phyloP scores from a whole-genome alignment of 345 rosid species.

The Eucalyptus marginata region DNA sequence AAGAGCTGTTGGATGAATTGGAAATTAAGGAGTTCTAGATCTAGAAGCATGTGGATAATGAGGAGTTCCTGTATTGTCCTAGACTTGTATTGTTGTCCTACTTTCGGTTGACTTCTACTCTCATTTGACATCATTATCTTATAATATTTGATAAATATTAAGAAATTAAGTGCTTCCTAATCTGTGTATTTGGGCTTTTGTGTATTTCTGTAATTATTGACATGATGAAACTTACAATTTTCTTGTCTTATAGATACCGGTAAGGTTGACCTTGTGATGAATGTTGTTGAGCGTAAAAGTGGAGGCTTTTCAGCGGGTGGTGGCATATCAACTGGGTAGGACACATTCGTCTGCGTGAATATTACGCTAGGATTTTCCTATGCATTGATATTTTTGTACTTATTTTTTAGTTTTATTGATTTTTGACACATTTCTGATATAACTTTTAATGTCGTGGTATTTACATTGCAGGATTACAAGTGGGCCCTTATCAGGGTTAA shows the following conservation, averaged over 20 bases:
- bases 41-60: neutral
- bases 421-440: neutral
- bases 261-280: constrained; percentile 89
- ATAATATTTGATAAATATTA: neutral
- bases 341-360: neutral
- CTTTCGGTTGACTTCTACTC: neutral
- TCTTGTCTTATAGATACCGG: constrained; percentile 35
- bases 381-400: neutral
- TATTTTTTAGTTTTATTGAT: neutral
- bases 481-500: constrained; percentile 86
- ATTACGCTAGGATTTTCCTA: neutral
- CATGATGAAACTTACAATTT: neutral
- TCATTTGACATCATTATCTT: neutral
- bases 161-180: neutral
- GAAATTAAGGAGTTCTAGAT: neutral
- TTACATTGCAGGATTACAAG: constrained; percentile 65
- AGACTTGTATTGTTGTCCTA: neutral
- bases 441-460: neutral
- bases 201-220: neutral
- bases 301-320: constrained; percentile 98
- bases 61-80: neutral
- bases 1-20: neutral
- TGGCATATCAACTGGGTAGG: constrained; percentile 91
- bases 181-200: neutral
- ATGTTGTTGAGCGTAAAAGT: constrained; percentile 91